Evolutionary conservation across 352 stramenopile species (phyloP), one percentile per base, ranked within the genome.

Genomic region (Chrysophaeum taylorii): DNA sequence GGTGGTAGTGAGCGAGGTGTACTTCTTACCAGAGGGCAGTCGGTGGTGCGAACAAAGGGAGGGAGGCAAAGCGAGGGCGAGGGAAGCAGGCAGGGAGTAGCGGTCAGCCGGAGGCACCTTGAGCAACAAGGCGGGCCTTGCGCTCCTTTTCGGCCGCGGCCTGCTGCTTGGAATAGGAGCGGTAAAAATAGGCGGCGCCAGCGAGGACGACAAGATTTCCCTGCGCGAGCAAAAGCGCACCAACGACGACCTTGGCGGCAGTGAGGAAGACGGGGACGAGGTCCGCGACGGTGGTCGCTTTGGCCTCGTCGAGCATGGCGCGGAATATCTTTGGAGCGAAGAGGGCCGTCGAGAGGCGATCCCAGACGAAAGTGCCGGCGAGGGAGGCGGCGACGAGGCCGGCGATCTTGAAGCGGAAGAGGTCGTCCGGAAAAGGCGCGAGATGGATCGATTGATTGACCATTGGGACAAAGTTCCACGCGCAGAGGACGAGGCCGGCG

Each of bases 401-500:
- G 18, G 92, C 75, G 48, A 92, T 83, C 61, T 80, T 84, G 64
- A 89, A 81, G 45, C 87, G 69, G 76, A 91, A 92, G 4, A 64
- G 54, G 50, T 86, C 81, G 66, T 86, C 78, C 14, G 87, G 87
- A 70, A 93, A 92, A 5, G 87, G 82, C 53, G 89, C 84, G 14
- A 93, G 75, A 72, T 93, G 83, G 73, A 93, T 85, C 67, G 86
- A 90, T 69, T 89, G 87, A 76, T 93, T 93, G 43, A 91, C 75
- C 36, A 75, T 73, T 35, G 82, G 85, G 63, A 89, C 76, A 37
- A 76, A 78, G 69, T 89, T 82, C 39, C 76, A 87, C n/a, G 85
- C 84, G 81, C 86, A 88, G 79, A 89, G 84, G 73, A 91, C 88
- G 27, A 83, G 86, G 52, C 90, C 74, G 53, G 85, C 87, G 63